Evolutionary conservation across 2,329 filamentous ascomycete genomes (phyloP), one percentile per base, ranked within the genome.

Genomic region (Venturia pyrina): DNA sequence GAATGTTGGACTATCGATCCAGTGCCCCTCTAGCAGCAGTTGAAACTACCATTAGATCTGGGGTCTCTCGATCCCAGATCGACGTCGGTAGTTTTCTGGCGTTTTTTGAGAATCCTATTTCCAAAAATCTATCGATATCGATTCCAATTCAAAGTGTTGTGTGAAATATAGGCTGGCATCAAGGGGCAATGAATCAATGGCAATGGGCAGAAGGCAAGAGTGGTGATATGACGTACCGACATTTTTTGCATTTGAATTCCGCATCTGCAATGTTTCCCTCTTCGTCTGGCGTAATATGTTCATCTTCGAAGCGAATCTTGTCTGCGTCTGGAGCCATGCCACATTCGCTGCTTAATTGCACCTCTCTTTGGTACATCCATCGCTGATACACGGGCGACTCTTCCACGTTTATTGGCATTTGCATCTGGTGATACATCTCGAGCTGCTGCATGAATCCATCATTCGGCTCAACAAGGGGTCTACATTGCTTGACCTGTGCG

Each of bases 391-490:
- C 78, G 0, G 91, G 89, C 60, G 92, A 84, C 11, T 81, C 79
- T 69, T 89, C 88, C 64, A 90, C 79, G 69, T 86, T 81, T 28
- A 80, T 83, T 1, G 93, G 90, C 70, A 88, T 93, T 60, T 87
- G 87, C 90, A 97, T 96, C 69, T 88, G 81, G 80, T 91, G 89
- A 81, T 93, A 99, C 65, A 98, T 80, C 70, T 89, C 82, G 5
- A 99, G 83, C 77, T 99, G 95, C 63, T 86, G 80, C 87, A 93
- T 92, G 81, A 99, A 99, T 37, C 93, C 93, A 41, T 86, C 80
- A 74, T 99, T 99, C 3, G 95, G 95, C 73, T 96, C 91, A 68
- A 89, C 93, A 65, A 95, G 84, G 19, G 89, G 85, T 48, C 93
- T 86, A 56, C 83, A 84, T 73, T 88, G 78, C 64, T 87, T 86